These are phyloP conservation scores for Xylaria bambusicola DNA, from an alignment of 495 filamentous ascomycete genomes.

Conservation along the genomic window DNA sequence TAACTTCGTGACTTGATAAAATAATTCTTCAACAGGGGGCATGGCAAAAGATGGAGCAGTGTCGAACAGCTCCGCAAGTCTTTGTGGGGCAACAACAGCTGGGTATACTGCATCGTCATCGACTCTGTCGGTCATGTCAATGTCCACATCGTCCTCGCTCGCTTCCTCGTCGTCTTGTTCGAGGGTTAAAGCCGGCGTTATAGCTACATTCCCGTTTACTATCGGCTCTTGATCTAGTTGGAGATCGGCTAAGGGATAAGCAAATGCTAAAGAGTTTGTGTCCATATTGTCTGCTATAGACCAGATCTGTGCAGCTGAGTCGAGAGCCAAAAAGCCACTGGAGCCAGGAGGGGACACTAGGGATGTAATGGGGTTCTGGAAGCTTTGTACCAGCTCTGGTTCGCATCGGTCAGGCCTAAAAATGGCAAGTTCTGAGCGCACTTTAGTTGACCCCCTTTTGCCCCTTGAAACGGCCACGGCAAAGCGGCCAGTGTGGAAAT, in stretches of 20 bases:
- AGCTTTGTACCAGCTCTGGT: conserved; percentile 50
- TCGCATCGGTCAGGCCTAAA: conserved; percentile 52
- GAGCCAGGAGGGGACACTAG: conserved; percentile 55
- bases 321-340: conserved; percentile 62
- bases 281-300: conserved; percentile 52
- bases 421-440: conserved; percentile 55
- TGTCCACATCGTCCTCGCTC: conserved; percentile 46
- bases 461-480: conserved; percentile 55
- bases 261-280: conserved; percentile 43
- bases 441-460: conserved; percentile 24
- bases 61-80: conserved; percentile 73
- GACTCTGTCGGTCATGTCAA: conserved; percentile 36
- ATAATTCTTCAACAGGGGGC: conserved; percentile 75
- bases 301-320: conserved; percentile 60
- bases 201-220: conserved; percentile 19
- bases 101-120: conserved; percentile 44
- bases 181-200: conserved; percentile 23
- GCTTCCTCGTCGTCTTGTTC: conserved; percentile 50
- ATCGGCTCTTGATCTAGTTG: conserved; percentile 39
- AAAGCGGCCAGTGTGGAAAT: conserved; percentile 56
- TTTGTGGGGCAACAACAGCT: conserved; percentile 62
- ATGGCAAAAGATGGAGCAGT: conserved; percentile 71
- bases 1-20: conserved; percentile 68
- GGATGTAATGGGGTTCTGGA: conserved; percentile 55
- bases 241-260: conserved; percentile 52